Evolutionary conservation across 768 basidiomycete species (phyloP).

Genomic region (Crassisporium funariophilum): DNA sequence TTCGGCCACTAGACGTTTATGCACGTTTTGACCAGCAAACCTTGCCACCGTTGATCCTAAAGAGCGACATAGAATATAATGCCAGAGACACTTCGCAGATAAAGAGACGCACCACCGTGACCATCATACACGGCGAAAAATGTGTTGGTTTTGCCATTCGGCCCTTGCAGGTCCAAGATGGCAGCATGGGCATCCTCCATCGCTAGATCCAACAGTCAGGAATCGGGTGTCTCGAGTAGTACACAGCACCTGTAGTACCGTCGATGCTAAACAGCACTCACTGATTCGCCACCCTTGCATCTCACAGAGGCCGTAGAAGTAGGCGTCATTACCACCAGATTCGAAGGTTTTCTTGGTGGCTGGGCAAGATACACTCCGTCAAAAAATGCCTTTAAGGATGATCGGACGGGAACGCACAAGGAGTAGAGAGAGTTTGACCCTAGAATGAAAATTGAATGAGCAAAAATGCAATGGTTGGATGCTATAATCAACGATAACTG

Average conservation of each 20-base stretch:
- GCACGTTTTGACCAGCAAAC: conserved; percentile 84
- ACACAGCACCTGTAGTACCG: neutral
- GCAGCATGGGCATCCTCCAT: conserved; percentile 97
- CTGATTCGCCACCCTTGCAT: conserved; percentile 99
- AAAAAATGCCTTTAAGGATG: neutral
- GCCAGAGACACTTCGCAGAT: neutral
- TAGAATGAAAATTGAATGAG: conserved; percentile 31
- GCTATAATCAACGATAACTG: conserved; percentile 19
- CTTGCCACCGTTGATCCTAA: conserved; percentile 82
- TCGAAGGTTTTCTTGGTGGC: conserved; percentile 84
- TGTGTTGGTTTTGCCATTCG: conserved; percentile 51
- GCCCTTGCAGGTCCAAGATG: conserved; percentile 57
- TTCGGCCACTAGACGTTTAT: conserved; percentile 73
- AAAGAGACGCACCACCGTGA: conserved; percentile 76
- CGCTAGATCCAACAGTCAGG: conserved; percentile 47
- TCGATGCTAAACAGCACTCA: conserved; percentile 48
- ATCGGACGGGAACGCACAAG: conserved; percentile 50
- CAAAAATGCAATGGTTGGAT: conserved; percentile 10
- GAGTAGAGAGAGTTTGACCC: conserved; percentile 88
- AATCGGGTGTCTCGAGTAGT: conserved; percentile 1
- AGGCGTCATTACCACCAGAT: conserved; percentile 68
- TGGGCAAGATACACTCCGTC: conserved; percentile 32
- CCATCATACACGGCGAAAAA: conserved; percentile 99
- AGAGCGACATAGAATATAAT: conserved; percentile 13
- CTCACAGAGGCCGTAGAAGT: conserved; percentile 80